These are phyloP conservation scores for Chrysosporium queenslandicum DNA, from an alignment of 2,329 filamentous ascomycete genomes.

Conservation along the genomic window DNA sequence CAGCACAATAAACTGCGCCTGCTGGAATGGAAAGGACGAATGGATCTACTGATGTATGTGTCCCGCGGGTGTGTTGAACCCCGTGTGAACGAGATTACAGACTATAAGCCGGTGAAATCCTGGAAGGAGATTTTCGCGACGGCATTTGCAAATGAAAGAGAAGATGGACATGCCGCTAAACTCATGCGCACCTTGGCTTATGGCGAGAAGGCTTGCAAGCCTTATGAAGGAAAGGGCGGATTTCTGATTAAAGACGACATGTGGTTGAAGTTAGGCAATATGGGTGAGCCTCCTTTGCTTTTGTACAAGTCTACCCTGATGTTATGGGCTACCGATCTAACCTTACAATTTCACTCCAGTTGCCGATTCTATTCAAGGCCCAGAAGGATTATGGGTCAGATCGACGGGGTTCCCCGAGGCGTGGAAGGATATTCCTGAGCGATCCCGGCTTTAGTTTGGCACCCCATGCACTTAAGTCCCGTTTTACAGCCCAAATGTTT, in stretches of 20 bases:
- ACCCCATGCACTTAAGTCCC: neutral
- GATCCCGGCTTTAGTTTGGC: conserved; percentile 1
- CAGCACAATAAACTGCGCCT: conserved; percentile 54
- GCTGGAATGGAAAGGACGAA: conserved; percentile 70
- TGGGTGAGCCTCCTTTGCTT: no score
- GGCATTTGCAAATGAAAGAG: conserved; percentile 40
- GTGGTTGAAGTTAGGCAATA: conserved; percentile 39
- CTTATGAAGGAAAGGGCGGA: conserved; percentile 26
- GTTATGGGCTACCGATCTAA: no score
- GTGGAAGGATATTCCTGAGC: conserved; percentile 25
- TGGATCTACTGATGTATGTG: conserved; percentile 64
- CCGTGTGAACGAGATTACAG: conserved; percentile 47
- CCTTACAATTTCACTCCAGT: conserved; percentile 23
- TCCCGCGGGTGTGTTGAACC: conserved; percentile 56
- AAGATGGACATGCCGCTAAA: conserved; percentile 78
- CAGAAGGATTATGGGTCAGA: conserved; percentile 30
- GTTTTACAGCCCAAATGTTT: neutral
- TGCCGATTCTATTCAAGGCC: conserved; percentile 29
- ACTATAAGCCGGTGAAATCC: conserved; percentile 47
- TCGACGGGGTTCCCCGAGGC: conserved; percentile 36
- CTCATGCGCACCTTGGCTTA: conserved; percentile 59
- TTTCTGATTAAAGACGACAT: conserved; percentile 34
- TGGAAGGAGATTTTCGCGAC: conserved; percentile 40
- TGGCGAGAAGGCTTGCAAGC: conserved; percentile 45
- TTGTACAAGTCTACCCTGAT: no score